A percentile compares a stretch with the other conserved stretches of the same genome.
These are phyloP conservation scores for Wickerhamiella spandovensis DNA, from an alignment of 805 yeast genomes.

Conservation along the genomic window DNA sequence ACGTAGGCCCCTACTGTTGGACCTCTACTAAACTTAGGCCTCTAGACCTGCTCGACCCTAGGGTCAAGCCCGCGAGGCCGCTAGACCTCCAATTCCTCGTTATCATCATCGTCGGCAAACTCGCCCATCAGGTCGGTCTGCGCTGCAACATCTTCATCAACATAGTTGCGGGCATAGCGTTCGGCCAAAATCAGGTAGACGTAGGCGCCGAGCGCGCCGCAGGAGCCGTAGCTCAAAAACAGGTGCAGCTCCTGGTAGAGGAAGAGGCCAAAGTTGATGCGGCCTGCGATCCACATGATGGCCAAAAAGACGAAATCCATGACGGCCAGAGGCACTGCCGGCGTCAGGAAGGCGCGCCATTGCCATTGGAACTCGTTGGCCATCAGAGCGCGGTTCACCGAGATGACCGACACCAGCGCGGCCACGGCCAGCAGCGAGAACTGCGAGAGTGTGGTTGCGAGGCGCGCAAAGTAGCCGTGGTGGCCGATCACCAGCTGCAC, in stretches of 20 bases:
- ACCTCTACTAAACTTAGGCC: no score
- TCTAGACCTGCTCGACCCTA: no score
- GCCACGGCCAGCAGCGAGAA: constrained; percentile 14
- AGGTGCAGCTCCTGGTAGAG: constrained; percentile 11
- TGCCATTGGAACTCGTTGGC: constrained; percentile 22
- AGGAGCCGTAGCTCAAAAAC: constrained; percentile 15
- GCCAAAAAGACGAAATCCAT: constrained; percentile 5
- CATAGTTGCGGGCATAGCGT: constrained; percentile 15
- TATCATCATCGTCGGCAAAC: constrained; percentile 19
- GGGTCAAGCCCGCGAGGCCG: no score
- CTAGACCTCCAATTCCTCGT: constrained; percentile 14
- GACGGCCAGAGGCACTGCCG: constrained; percentile 16
- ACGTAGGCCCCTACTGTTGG: no score
- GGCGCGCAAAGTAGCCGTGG: constrained; percentile 10
- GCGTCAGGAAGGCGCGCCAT: constrained; percentile 22
- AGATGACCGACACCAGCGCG: constrained; percentile 17
- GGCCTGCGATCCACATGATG: constrained; percentile 2
- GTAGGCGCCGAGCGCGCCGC: constrained; percentile 19
- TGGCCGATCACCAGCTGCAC: constrained; percentile 5
- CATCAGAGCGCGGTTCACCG: constrained; percentile 20
- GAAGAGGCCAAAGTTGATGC: constrained; percentile 3
- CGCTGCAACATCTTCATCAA: constrained; percentile 15
- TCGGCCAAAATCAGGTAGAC: constrained; percentile 18
- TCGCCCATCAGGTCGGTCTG: constrained; percentile 17
- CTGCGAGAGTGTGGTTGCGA: constrained; percentile 11